phyloP scores from a whole-genome alignment of 306 rosid genomes.

The Prunus campanulata region DNA sequence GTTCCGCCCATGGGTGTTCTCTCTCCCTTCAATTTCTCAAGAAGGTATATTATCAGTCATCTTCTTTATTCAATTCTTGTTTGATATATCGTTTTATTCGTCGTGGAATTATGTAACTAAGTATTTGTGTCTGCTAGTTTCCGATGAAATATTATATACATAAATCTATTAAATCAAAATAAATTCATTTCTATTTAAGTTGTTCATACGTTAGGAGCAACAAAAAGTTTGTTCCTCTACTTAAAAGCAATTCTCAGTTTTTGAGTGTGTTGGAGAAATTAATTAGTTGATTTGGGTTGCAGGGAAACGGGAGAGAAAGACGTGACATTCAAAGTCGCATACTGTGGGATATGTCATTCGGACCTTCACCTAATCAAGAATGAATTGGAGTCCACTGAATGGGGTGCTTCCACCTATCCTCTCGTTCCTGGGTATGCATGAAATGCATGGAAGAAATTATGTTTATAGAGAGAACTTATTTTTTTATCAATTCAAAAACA shows the following conservation, averaged over 20 bases:
- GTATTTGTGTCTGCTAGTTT: no score
- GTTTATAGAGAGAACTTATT: no score
- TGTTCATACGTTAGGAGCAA: no score
- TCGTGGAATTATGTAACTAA: no score
- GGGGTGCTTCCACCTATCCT: not conserved
- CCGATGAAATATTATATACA: no score
- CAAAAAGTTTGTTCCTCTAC: no score
- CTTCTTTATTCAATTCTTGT: not conserved
- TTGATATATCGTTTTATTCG: not conserved
- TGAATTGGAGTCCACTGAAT: constrained; percentile 12
- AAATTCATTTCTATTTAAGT: no score
- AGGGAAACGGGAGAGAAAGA: constrained; percentile 31
- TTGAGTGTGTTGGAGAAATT: no score
- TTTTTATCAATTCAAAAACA: no score
- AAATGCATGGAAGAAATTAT: no score
- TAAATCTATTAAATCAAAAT: no score
- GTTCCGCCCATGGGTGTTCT: not conserved
- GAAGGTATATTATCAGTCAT: not conserved
- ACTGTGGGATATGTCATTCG: constrained; percentile 32
- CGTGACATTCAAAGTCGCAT: constrained; percentile 13
- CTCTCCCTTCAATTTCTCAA: constrained; percentile 9
- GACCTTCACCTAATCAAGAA: constrained; percentile 19
- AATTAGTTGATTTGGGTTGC: not conserved
- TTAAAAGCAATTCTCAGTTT: no score
- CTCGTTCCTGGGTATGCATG: constrained; percentile 10